Evolutionary conservation across 2,329 filamentous ascomycete species (phyloP), one percentile per base, ranked within the genome.

Genomic region (Ophiobolus disseminans): DNA sequence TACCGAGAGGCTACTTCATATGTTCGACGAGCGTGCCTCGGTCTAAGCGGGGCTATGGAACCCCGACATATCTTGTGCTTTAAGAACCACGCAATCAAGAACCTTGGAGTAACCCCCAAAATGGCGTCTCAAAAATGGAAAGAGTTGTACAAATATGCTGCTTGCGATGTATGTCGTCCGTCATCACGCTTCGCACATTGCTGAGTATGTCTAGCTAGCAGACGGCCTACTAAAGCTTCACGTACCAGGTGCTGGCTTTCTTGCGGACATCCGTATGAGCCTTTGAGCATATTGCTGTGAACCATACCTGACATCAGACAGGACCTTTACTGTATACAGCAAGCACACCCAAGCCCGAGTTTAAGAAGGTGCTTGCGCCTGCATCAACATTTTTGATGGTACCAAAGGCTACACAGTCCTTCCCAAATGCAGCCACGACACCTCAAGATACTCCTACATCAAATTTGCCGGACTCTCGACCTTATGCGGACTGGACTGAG

Each of bases 171-270:
- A 54, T 38, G 65, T 50, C 8, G 4, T 21, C 14, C n/a, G n/a
- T 14, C n/a, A 11, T 2, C 19, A n/a, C 40, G 13, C 14, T 3
- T 6, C 4, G 30, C 3, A 30, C 17, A 26, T 20, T 37, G 43
- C 63, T 68, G 45, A 67, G 10, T 25, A 14, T 7, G 1, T 25
- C n/a, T 37, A 66, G 62, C 57, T 68, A 14, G 89, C 88, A 9
- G 88, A 91, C 69, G 87, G 87, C 5, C 80, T 91, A 2, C 78
- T 90, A 45, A 89, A 87, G 63, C 78, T 91, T 38, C 81, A 86
- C 50, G 81, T 86, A 7, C 79, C 85, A 9, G 80, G 82, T 37
- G 86, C 85, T 20, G 88, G 89, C 44, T 86, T 85, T 65, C 73
- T 91, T 28, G 76, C 84, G 28, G 86, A 90, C 66, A 77, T 86